Conservation (phyloP, 305 asterid genomes). For the Fraxinus sp. region DNA sequence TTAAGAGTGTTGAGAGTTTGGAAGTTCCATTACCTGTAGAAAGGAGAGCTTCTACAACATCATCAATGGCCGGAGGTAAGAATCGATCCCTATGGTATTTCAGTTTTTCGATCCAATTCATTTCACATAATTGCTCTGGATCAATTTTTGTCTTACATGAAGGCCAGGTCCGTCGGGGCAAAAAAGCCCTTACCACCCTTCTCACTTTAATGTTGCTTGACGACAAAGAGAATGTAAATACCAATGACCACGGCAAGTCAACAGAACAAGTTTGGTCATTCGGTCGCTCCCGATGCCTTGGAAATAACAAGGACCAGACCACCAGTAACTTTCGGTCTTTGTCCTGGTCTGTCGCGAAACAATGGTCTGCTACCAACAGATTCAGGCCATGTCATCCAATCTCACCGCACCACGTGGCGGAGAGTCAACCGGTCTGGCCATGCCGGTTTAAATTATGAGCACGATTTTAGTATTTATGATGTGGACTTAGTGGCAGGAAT, state of each 20-base stretch:
- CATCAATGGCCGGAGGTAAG: too few relatives aligned
- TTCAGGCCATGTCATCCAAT: constrained; percentile 60
- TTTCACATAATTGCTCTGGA: too few relatives aligned
- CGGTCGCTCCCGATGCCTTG: constrained; percentile 54
- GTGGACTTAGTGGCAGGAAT: constrained; percentile 79
- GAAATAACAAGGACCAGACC: constrained; percentile 34
- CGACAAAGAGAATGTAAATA: constrained; percentile 49
- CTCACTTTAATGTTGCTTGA: constrained; percentile 60
- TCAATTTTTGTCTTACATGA: too few relatives aligned
- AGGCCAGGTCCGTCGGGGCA: constrained; percentile 74
- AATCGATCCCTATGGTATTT: too few relatives aligned
- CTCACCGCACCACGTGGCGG: constrained; percentile 73
- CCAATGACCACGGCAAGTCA: constrained; percentile 40
- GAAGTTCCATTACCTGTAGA: too few relatives aligned
- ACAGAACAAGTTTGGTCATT: constrained; percentile 69
- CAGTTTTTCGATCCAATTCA: too few relatives aligned
- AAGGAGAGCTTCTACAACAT: too few relatives aligned
- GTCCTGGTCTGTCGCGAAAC: constrained; percentile 64
- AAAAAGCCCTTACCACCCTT: constrained; percentile 55
- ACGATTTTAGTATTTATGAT: constrained; percentile 61
- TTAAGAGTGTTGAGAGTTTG: too few relatives aligned
- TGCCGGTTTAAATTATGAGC: constrained; percentile 64
- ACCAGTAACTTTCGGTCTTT: constrained; percentile 52
- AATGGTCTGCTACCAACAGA: constrained; percentile 85
- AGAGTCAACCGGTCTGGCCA: constrained; percentile 52